Base-by-base conservation (phyloP, 768 basidiomycete genomes). In the Lactarius sanguifluus region DNA sequence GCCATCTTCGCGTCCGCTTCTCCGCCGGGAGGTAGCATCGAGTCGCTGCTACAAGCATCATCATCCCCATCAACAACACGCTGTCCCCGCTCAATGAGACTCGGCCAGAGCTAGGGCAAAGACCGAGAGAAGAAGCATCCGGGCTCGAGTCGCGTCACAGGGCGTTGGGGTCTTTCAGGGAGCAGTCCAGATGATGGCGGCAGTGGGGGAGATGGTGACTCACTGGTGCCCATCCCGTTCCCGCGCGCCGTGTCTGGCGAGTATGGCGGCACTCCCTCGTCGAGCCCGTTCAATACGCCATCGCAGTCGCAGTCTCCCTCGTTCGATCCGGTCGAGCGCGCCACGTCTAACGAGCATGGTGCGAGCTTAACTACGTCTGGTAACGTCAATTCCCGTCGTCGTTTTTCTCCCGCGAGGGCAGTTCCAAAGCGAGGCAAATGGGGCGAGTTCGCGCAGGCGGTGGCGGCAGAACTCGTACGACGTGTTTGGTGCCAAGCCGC, bases 391-490 rank as follows among this genome's bases (percentile, higher is more conserved):
- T 43, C 40, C 15, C 75, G 62, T 80, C 78, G 30, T 79, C 81
- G 34, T 77, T 73, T 81, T 73, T 81, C 80, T 47, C 5, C 56
- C 61, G 6, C 83, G 90, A 28, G 85, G 86, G 18, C 84, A 89
- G 36, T 89, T 91, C 78, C 86, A 89, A 73, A 90, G 87, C 72
- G 90, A 92, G 70, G 77, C 88, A 61, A 89, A 89, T 71, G 85
- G 85, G 9, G 75, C 80, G 5, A 84, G 75, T 60, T 60, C 79
- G 62, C 79, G 84, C 64, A 78, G 84, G 62, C 81, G 84, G 38
- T 81, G 81, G 18, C 80, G 88, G 45, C 89, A 88, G 20, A 85
- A 77, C 71, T 89, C 89, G 65, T 84, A 85, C 67, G 92, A 90
- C 71, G 91, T 88, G 64, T 75, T 85, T 64, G 86, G 85, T 16